Conservation (phyloP, 192 early-diverging fungal genomes). For the Umbelopsis ramanniana region DNA sequence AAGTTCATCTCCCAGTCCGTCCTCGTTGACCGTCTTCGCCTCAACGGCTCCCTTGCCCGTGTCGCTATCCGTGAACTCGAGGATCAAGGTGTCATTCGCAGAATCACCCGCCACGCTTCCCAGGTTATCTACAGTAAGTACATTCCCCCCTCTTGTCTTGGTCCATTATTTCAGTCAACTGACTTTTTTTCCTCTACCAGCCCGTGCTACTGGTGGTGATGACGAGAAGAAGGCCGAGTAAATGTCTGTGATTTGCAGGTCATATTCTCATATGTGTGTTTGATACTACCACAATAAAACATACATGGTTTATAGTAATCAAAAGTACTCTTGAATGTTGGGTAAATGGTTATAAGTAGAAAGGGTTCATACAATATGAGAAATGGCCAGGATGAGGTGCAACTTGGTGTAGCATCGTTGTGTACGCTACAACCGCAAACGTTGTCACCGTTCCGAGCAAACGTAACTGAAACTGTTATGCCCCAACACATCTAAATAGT, state of each 20-base stretch:
- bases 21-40: slow-evolving; percentile 96
- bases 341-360: not conserved
- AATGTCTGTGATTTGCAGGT: slow-evolving; percentile 9
- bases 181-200: not conserved
- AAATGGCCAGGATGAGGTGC: too few relatives aligned
- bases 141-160: not conserved
- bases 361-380: not conserved
- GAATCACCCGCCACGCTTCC: slow-evolving; percentile 88
- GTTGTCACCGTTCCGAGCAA: too few relatives aligned
- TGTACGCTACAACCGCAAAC: too few relatives aligned
- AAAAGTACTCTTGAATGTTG: not conserved
- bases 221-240: slow-evolving; percentile 50
- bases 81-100: slow-evolving; percentile 89
- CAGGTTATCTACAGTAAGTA: slow-evolving; percentile 82
- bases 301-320: not conserved
- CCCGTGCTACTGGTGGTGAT: slow-evolving; percentile 58
- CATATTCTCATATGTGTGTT: slow-evolving; percentile 1
- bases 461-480: too few relatives aligned
- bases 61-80: slow-evolving; percentile 93
- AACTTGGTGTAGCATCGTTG: too few relatives aligned
- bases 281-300: slow-evolving; percentile 7
- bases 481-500: too few relatives aligned
- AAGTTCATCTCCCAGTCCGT: slow-evolving; percentile 99
- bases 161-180: not conserved
- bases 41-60: slow-evolving; percentile 98